Percentiles rank a stretch among this genome's conserved stretches.
Conservation (phyloP, 257 asterid species). For the Agastache rugosa region DNA sequence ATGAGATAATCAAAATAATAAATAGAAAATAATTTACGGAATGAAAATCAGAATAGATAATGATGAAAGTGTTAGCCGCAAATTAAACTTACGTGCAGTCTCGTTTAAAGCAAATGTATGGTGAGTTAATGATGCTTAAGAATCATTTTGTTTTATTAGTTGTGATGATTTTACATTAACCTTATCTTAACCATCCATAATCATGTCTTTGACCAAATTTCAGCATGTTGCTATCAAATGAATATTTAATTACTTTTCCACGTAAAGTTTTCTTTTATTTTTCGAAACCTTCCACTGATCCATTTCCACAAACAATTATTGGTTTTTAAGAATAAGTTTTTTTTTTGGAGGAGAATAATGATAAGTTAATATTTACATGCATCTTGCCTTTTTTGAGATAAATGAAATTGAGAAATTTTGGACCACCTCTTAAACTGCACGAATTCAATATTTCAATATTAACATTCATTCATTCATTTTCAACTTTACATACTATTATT, state of each 20-base stretch:
- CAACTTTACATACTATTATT: too few species aligned
- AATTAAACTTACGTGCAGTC: slow-evolving; percentile 50
- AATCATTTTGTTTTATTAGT: slow-evolving; percentile 46
- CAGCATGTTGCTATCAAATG: background rate
- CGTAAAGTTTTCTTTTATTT: background rate
- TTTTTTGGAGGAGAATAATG: background rate
- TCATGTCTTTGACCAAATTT: slow-evolving; percentile 54
- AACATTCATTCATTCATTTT: too few species aligned
- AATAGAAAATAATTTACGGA: background rate
- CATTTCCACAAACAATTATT: background rate
- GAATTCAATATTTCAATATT: too few species aligned
- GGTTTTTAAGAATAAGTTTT: background rate
- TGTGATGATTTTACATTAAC: slow-evolving; percentile 42
- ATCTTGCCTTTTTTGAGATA: too few species aligned
- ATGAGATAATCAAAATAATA: background rate
- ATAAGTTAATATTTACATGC: too few species aligned
- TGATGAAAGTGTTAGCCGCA: slow-evolving; percentile 44
- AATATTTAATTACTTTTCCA: background rate
- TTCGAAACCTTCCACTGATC: background rate
- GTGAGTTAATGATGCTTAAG: slow-evolving; percentile 37
- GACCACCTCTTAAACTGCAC: too few species aligned
- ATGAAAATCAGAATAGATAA: slow-evolving; percentile 21
- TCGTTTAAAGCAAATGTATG: slow-evolving; percentile 34
- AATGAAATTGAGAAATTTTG: too few species aligned
- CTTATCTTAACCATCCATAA: slow-evolving; percentile 54